Evolutionary conservation across 805 yeast species (phyloP), one percentile per base, ranked within the genome.

Genomic region (Candida endomychidarum): DNA sequence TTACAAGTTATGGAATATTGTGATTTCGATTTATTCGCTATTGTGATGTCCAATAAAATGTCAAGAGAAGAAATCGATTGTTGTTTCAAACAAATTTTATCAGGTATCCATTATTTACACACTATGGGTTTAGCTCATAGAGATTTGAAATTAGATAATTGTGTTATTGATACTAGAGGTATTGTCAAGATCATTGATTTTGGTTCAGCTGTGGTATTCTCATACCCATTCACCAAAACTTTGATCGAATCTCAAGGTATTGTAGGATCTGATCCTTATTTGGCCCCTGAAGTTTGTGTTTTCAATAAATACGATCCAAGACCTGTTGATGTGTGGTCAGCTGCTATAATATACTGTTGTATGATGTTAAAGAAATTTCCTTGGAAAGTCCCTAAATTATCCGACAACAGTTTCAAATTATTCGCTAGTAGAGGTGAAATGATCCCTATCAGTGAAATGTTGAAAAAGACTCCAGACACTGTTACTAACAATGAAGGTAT

Each of bases 1-100:
- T 82, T 66, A 38, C 96, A 91, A 61, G 88, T 93, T 39, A 89
- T 93, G 97, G 99, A 93, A 64, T 91, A 82, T 60, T 86, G 96
- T 52, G 87, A 95, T 6, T 75, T 80, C 29, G 95, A 86, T 64
- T 84, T 86, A 60, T 86, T 86, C 57, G 88, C 89, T 0, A 88
- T 86, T 31, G 95, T 86, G 11, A 86, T 86, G 95, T 81, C 88
- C 4, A 90, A 89, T 17, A 75, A 80, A 52, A 83, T 86, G 90
- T 72, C 85, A 5, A 72, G 93, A 53, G 81, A 81, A 40, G 95
- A 86, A 58, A 83, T 85, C 48, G 85, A 85, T 54, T 86, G 95
- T 57, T 86, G 88, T 57, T 68, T 86, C 42, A 83, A 80, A 57
- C 95, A 86, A 62, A 72, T 86, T 29, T 66, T 79, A 27, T 74